Evolutionary conservation across 164 flowering plant genomes (phyloP), one percentile per base, ranked within the genome.

Genomic region (Vitis riparia): DNA sequence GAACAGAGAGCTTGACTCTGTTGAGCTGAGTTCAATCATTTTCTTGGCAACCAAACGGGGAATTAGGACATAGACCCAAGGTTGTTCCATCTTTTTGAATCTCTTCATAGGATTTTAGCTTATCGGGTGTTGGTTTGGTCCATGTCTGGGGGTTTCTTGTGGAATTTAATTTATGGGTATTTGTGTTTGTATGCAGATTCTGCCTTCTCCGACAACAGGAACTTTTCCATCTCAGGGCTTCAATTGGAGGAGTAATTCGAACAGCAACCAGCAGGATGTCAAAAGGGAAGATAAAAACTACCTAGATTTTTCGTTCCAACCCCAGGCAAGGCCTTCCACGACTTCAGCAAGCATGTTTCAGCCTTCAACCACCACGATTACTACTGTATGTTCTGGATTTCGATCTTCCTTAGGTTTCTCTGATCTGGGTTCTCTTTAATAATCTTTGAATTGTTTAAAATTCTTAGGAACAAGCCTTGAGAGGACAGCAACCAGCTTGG

Each of bases 151-250:
- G 30, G 6, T 37, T 37, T 37, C 44, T 37, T 37, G 44, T 58
- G 51, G 50, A 50, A 9, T 73, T 60, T 55, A 50, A 23, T 44
- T 57, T 6, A 9, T 55, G 12, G 5, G 64, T 57, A 62, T 70
- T 57, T 61, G 65, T 13, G 66, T 60, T 30, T 16, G 1, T 51
- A 14, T 73, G 65, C 85, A 88, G 91, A 67, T 86, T 75, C 63
- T 88, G 57, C 86, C 92, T 23, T 88, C 92, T 62, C 92, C 92
- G 30, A 88, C 92, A 0, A 88, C 92, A 3, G 92, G 92, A 66
- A 49, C 85, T 15, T 85, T 88, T 63, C 82, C 85, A 5, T 55
- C 76, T 61, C 85, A 78, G 8, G 66, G 58, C 63, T 78, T 78
- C 63, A 71, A 79, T 63, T 86, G 88, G 92, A 83, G 79, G 66